Percentiles rank a stretch among this genome's conserved stretches.
Evolutionary conservation across 2,329 filamentous ascomycete genomes (phyloP).

Genomic region (Alternaria sp.): DNA sequence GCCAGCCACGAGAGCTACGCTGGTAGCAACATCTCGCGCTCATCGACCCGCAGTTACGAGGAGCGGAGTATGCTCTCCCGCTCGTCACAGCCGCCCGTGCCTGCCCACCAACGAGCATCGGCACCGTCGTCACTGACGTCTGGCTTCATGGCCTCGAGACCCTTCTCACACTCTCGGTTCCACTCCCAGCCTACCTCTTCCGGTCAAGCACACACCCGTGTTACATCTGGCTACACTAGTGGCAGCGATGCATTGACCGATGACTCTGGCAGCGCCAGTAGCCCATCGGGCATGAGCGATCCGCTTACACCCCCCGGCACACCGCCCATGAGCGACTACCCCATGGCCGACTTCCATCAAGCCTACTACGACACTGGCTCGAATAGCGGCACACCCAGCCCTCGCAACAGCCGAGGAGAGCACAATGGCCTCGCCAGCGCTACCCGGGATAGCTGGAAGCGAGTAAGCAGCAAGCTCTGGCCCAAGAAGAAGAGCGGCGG

Average conservation of each 20-base stretch:
- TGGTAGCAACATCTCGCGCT: constrained; percentile 47
- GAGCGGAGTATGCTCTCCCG: constrained; percentile 44
- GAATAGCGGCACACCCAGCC: constrained; percentile 46
- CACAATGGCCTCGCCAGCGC: constrained; percentile 45
- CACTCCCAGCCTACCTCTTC: constrained; percentile 46
- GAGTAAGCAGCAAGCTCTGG: constrained; percentile 51
- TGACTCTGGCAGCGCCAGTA: constrained; percentile 64
- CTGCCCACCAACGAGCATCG: constrained; percentile 46
- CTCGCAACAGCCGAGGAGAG: constrained; percentile 46
- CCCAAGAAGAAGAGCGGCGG: constrained; percentile 49
- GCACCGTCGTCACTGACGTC: constrained; percentile 49
- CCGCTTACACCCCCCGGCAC: constrained; percentile 80
- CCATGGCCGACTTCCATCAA: constrained; percentile 51
- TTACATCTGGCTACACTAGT: constrained; percentile 50
- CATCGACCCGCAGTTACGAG: constrained; percentile 50
- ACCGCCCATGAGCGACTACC: constrained; percentile 66
- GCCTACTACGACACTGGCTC: constrained; percentile 44
- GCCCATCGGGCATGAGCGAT: constrained; percentile 59
- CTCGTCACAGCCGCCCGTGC: constrained; percentile 38
- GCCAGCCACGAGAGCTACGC: constrained; percentile 52
- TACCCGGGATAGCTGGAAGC: constrained; percentile 50
- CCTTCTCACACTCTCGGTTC: constrained; percentile 46
- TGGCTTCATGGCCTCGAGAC: constrained; percentile 45
- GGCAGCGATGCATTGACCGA: constrained; percentile 60
- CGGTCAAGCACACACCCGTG: constrained; percentile 33